Evolutionary conservation across 2,329 filamentous ascomycete genomes (phyloP).

Genomic region (Diaporthe sp.): DNA sequence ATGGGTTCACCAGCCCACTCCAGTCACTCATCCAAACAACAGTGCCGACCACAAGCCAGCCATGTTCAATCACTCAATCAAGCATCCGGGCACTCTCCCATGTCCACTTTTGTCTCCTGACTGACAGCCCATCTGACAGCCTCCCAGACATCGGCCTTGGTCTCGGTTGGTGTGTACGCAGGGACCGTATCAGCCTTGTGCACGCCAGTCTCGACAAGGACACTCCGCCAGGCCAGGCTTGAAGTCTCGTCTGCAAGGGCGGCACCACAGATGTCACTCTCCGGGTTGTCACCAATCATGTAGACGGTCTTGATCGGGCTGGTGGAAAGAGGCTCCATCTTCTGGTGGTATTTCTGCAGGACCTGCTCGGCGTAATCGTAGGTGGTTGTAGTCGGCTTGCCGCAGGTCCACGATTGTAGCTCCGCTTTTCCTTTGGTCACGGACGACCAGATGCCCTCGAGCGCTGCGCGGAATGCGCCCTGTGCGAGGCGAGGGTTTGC

Average conservation of each 20-base stretch:
- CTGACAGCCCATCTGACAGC: conserved; percentile 72
- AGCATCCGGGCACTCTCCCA: not conserved
- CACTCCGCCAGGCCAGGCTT: conserved; percentile 70
- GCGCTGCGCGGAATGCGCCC: conserved; percentile 75
- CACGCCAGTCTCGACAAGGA: conserved; percentile 78
- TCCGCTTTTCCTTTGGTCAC: conserved; percentile 54
- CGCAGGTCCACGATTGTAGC: conserved; percentile 70
- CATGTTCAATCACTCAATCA: not conserved
- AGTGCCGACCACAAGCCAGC: not conserved
- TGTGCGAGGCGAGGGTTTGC: conserved; percentile 77
- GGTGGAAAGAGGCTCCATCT: conserved; percentile 7
- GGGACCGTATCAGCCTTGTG: conserved; percentile 62
- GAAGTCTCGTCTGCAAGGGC: conserved; percentile 52
- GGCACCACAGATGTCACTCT: conserved; percentile 78
- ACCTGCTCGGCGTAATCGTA: conserved; percentile 77
- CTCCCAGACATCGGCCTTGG: conserved; percentile 72
- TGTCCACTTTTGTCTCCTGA: conserved; percentile 29
- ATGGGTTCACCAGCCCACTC: not conserved
- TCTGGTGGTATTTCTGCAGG: conserved; percentile 53
- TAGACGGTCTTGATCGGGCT: conserved; percentile 68
- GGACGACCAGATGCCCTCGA: conserved; percentile 74
- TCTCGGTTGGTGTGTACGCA: conserved; percentile 65
- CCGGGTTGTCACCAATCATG: conserved; percentile 80
- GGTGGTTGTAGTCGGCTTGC: conserved; percentile 75
- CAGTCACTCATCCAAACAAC: not conserved